Evolutionary conservation across 768 basidiomycete species (phyloP).

Genomic region (Nidularia sp.): DNA sequence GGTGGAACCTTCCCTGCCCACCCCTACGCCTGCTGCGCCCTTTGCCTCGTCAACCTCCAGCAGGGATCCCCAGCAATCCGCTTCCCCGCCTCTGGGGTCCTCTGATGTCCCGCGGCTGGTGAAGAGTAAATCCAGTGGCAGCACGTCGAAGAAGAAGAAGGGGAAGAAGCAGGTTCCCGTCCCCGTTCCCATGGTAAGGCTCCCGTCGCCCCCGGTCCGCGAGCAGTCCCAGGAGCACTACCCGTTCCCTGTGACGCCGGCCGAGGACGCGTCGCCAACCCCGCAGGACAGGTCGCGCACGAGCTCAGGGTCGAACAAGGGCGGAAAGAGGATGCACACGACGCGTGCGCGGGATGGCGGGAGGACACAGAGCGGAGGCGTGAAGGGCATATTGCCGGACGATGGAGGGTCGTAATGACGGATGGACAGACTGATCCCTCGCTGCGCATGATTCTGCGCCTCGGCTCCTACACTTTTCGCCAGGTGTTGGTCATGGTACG

Average conservation of each 20-base stretch:
- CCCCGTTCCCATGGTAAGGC: constrained; percentile 37
- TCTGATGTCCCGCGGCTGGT: constrained; percentile 6
- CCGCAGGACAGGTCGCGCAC: constrained; percentile 15
- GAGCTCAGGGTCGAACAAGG: not conserved
- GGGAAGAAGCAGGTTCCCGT: constrained; percentile 38
- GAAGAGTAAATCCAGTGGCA: constrained; percentile 12
- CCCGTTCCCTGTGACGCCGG: constrained; percentile 59
- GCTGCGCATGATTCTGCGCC: too few species aligned
- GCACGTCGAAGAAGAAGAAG: constrained; percentile 24
- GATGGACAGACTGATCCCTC: too few species aligned
- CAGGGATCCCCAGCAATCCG: not conserved
- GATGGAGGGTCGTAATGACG: constrained; percentile 7
- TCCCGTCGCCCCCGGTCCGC: constrained; percentile 23
- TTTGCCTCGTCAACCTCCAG: not conserved
- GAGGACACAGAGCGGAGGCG: constrained; percentile 83
- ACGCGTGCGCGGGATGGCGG: constrained; percentile 76
- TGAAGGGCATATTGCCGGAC: constrained; percentile 63
- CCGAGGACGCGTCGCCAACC: constrained; percentile 19
- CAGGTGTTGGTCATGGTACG: too few species aligned
- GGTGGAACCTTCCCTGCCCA: constrained; percentile 62
- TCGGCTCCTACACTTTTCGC: too few species aligned
- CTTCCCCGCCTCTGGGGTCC: not conserved
- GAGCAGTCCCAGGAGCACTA: constrained; percentile 46
- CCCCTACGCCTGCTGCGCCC: constrained; percentile 8
- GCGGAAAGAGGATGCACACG: constrained; percentile 57